phyloP scores from a whole-genome alignment of 2,329 filamentous ascomycete species.

The Ophioceras dolichostomum region DNA sequence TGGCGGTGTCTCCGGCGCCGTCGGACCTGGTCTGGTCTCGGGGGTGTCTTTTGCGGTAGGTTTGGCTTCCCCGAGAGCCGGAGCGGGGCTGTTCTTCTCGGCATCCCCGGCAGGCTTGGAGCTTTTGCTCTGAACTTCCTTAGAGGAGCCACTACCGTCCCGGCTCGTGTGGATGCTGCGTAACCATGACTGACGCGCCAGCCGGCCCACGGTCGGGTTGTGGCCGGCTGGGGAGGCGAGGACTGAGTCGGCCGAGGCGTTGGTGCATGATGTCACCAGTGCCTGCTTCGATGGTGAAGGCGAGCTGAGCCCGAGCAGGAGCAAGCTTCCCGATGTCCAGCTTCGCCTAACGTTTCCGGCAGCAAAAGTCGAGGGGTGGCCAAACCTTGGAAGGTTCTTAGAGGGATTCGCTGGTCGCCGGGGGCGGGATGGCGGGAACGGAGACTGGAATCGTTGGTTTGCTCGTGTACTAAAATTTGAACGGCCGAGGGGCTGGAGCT shows the following conservation, averaged over 20 bases:
- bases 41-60: conserved; percentile 3
- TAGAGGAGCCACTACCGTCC: conserved; percentile 10
- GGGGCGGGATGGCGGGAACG: conserved; percentile 12
- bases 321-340: conserved; percentile 41
- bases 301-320: conserved; percentile 34
- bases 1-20: conserved; percentile 1
- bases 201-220: conserved; percentile 18
- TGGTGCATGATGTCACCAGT: conserved; percentile 24
- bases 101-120: conserved; percentile 12
- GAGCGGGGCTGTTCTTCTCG: conserved; percentile 5
- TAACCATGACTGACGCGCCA: conserved; percentile 24
- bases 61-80: not conserved
- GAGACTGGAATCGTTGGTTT: no score
- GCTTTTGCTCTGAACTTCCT: conserved; percentile 16
- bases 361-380: conserved; percentile 35
- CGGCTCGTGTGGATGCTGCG: conserved; percentile 17
- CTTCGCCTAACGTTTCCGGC: conserved; percentile 31
- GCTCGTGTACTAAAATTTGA: no score
- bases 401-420: conserved; percentile 34
- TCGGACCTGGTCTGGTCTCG: conserved; percentile 13
- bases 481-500: no score
- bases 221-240: conserved; percentile 13
- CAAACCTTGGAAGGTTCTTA: no score
- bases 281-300: conserved; percentile 23
- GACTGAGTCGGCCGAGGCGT: conserved; percentile 24